These are phyloP conservation scores for Acacia confusa DNA, from an alignment of 306 rosid genomes.

Conservation along the genomic window DNA sequence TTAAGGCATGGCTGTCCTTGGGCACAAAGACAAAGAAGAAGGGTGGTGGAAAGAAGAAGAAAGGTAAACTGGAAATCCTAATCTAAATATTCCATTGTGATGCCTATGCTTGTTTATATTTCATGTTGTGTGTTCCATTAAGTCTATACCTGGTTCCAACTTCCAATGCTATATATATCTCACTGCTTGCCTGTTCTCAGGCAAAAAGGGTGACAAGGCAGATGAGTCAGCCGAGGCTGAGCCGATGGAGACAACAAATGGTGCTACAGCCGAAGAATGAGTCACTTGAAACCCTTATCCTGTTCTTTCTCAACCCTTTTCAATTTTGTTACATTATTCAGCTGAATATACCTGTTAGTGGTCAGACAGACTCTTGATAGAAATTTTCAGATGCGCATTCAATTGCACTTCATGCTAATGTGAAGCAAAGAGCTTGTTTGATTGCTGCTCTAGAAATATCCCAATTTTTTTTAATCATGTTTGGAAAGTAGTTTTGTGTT, in stretches of 20 bases:
- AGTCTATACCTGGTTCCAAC: neutral
- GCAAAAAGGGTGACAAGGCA: conserved; percentile 79
- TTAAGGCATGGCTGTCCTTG: conserved; percentile 88
- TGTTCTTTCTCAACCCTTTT: conserved; percentile 24
- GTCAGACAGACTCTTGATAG: conserved; percentile 28
- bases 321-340: conserved; percentile 64
- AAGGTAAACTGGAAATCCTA: conserved; percentile 46
- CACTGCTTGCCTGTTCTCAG: conserved; percentile 35
- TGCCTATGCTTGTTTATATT: neutral
- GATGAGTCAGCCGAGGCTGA: conserved; percentile 67
- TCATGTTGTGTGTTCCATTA: neutral
- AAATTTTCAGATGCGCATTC: conserved; percentile 31
- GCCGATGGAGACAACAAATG: conserved; percentile 60
- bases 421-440: neutral
- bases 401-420: neutral
- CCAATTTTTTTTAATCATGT: neutral
- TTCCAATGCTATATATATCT: neutral
- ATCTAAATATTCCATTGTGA: neutral
- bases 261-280: conserved; percentile 62
- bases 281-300: neutral
- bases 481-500: neutral
- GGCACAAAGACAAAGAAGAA: conserved; percentile 89
- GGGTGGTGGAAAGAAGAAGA: conserved; percentile 98
- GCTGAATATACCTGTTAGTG: conserved; percentile 46
- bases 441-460: neutral